phyloP scores from a whole-genome alignment of 164 flowering plant genomes.

The Malania oleifera region DNA sequence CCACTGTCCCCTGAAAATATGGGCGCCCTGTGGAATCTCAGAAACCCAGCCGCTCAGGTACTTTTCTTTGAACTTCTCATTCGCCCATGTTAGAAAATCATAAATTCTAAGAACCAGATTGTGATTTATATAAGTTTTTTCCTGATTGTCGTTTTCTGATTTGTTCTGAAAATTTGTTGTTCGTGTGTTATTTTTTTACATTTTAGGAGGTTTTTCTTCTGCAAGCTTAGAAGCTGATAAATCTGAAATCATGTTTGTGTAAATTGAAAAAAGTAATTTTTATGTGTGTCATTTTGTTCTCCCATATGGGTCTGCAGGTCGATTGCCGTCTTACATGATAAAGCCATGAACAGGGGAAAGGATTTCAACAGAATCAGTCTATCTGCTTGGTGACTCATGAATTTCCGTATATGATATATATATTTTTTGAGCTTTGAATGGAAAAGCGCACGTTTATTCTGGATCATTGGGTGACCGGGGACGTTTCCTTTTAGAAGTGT shows the following conservation, averaged over 20 bases:
- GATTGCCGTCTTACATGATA: neutral
- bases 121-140: neutral
- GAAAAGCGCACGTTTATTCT: neutral
- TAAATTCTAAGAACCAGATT: conserved; percentile 8
- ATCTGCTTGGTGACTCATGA: neutral
- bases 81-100: conserved; percentile 16
- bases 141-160: neutral
- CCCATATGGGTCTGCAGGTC: conserved; percentile 8
- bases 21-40: conserved; percentile 4
- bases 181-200: neutral
- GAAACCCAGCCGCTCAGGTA: conserved; percentile 18
- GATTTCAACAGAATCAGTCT: neutral
- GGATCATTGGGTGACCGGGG: neutral
- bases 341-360: conserved; percentile 5
- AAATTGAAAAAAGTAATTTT: neutral
- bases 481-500: too few relatives aligned
- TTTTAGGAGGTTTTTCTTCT: neutral
- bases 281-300: neutral
- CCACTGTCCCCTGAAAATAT: neutral
- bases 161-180: neutral
- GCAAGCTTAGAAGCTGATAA: neutral
- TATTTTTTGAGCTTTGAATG: too few relatives aligned
- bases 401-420: neutral
- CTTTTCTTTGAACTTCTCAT: conserved; percentile 18
- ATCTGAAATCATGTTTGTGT: neutral